These are phyloP conservation scores for Colletotrichum sp. DNA, from an alignment of 2,329 filamentous ascomycete genomes.

Conservation along the genomic window DNA sequence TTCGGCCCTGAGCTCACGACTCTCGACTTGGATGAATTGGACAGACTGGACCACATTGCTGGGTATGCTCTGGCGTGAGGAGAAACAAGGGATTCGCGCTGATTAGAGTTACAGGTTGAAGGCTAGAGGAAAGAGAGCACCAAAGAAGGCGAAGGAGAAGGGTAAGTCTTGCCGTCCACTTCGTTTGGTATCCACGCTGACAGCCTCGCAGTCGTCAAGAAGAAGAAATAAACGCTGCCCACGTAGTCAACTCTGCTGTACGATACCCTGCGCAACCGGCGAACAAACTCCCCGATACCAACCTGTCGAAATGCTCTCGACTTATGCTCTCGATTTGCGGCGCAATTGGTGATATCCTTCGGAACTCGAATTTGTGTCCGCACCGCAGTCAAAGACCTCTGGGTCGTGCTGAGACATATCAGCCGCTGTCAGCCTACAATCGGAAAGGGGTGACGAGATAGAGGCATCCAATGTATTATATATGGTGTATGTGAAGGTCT, in stretches of 20 bases:
- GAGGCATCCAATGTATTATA: neutral
- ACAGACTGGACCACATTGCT: constrained; percentile 77
- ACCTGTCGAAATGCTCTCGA: neutral
- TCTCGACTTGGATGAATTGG: constrained; percentile 78
- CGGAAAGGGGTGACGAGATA: neutral
- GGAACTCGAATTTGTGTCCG: neutral
- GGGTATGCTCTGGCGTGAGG: constrained; percentile 50
- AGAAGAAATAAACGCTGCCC: constrained; percentile 32
- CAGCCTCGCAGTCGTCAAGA: constrained; percentile 42
- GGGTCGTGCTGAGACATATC: neutral
- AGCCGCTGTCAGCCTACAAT: neutral
- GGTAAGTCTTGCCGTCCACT: neutral
- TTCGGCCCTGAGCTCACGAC: constrained; percentile 72
- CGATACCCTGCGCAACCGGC: constrained; percentile 7
- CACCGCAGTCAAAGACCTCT: neutral
- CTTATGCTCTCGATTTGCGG: neutral
- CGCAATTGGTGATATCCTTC: neutral
- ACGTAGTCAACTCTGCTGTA: neutral
- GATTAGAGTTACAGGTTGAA: constrained; percentile 61
- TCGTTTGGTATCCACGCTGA: constrained; percentile 30
- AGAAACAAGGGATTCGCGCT: neutral
- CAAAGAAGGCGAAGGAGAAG: constrained; percentile 81
- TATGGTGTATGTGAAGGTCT: neutral
- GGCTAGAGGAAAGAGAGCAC: constrained; percentile 82
- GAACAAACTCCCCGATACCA: neutral